Base-by-base conservation (phyloP, 441 rosid species). In the Populus hybrid region DNA sequence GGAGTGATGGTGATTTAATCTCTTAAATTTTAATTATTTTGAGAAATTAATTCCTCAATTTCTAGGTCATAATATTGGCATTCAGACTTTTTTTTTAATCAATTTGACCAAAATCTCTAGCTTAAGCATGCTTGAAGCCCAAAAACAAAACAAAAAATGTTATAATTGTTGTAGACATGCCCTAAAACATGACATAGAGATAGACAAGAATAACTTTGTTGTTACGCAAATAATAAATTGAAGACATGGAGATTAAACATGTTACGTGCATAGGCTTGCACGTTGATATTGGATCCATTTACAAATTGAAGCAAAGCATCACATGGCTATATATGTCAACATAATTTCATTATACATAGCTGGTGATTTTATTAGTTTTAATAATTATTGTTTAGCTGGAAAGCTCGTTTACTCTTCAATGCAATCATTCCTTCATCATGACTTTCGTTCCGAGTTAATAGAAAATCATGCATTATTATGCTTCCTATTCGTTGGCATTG, bases 131-230 rank as follows among this genome's bases (percentile, higher is more conserved):
- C 42, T 38, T 38, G 3, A 2, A 38, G 2, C 2, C 10, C 2
- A 0, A 2, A 9, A 2, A 1, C 0, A 2, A 38, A 2, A 2
- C 2, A 2, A 3, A 3, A 10, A 3, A 0, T 40, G 45, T 10
- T 40, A 3, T 40, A 40, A 40, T 40, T 9, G 11, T 40, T 3
- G 14, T 10, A 40, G 50, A 40, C 50, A 40, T 10, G 14, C 50
- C 50, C 4, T 40, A 40, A 40, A 40, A 40, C 14, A 40, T 10
- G 50, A 12, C 50, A 3, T 40, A 3, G 50, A 40, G 50, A 40
- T 45, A 12, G 56, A 45, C 6, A 45, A 12, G 0, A 45, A 3
- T 3, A 40, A 40, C 45, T 10, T 40, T 40, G 45, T 40, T 40
- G 4, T 10, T 2, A 10, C 3, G 45, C 14, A 40, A 40, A 9